Evolutionary conservation across 139 green algal genomes (phyloP), one percentile per base, ranked within the genome.

Genomic region (Chlorella sp.): DNA sequence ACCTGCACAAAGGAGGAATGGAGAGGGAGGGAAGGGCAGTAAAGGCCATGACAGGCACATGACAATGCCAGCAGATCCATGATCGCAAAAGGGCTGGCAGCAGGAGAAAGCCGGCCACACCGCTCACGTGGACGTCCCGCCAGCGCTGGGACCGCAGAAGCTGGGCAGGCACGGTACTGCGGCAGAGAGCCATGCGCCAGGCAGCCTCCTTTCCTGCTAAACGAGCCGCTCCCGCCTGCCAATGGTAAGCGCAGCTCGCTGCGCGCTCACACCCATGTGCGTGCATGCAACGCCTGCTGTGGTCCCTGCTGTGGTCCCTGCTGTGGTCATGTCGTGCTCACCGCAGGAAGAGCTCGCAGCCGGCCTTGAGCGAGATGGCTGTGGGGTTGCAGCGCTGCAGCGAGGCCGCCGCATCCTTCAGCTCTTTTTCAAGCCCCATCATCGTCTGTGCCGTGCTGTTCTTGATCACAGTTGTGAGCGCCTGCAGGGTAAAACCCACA

Each of bases 261-360:
- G 48, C 48, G 9, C 48, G 9, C 48, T 57, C 48, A 57, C 48
- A 57, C 48, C 48, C 48, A 16, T 57, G 48, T n/a, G n/a, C n/a
- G 48, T 57, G 48, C n/a, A 57, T 57, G 9, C 48, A 57, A 9
- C n/a, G n/a, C 48, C 48, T 57, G 48, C 48, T 57, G 48, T 57
- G 48, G 7, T 57, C 7, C 48, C 48, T 57, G 48, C 48, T 57
- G 48, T 57, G 48, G 7, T 57, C 7, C 48, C 48, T 57, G 48
- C 48, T 57, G 48, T 57, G 48, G 48, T 57, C 48, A 57, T 9
- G 48, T 57, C 48, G 48, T 57, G 64, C 22, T 0, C 85, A 88
- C 85, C 87, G 93, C 89, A 99, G 90, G 92, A 99, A 99, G 30
- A 99, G 94, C 89, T 99, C 96, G 87, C 97, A 99, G 4, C 94